Evolutionary conservation across 2,329 filamentous ascomycete genomes (phyloP).

Genomic region (Arthroderma sp.): DNA sequence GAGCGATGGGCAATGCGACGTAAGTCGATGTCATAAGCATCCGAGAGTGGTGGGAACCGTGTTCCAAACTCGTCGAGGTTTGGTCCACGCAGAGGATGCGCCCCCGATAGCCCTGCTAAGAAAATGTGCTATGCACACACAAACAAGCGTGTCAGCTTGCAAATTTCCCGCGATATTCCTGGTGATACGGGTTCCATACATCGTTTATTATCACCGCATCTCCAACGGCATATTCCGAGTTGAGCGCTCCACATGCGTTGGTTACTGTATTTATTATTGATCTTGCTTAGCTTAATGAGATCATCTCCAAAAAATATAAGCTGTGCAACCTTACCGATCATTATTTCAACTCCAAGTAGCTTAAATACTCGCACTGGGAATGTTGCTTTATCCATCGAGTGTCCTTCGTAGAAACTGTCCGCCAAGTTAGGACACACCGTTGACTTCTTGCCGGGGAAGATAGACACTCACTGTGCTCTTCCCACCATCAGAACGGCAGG

Average conservation of each 20-base stretch:
- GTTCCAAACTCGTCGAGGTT: slow-evolving; percentile 50
- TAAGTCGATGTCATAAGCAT: slow-evolving; percentile 52
- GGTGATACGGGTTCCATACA: slow-evolving; percentile 26
- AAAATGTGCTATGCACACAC: slow-evolving; percentile 43
- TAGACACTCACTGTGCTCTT: slow-evolving; percentile 46
- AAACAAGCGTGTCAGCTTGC: neutral
- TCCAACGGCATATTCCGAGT: slow-evolving; percentile 50
- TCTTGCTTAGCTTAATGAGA: slow-evolving; percentile 4
- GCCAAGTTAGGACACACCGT: neutral
- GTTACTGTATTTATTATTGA: slow-evolving; percentile 36
- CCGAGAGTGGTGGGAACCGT: slow-evolving; percentile 50
- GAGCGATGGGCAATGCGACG: slow-evolving; percentile 43
- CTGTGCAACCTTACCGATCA: slow-evolving; percentile 37
- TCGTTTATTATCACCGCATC: slow-evolving; percentile 55
- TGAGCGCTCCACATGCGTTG: slow-evolving; percentile 54
- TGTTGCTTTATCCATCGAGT: slow-evolving; percentile 48
- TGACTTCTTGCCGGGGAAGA: neutral
- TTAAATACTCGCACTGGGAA: slow-evolving; percentile 54
- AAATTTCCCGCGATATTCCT: neutral
- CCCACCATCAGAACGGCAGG: slow-evolving; percentile 52
- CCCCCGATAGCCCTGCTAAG: slow-evolving; percentile 47
- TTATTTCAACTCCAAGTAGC: slow-evolving; percentile 45
- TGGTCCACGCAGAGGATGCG: slow-evolving; percentile 48
- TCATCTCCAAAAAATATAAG: neutral
- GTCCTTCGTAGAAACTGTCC: slow-evolving; percentile 53